A percentile compares a stretch with the other conserved stretches of the same genome.
Evolutionary conservation across 805 yeast genomes (phyloP).

Genomic region (Kurtzmaniella cleridarum): DNA sequence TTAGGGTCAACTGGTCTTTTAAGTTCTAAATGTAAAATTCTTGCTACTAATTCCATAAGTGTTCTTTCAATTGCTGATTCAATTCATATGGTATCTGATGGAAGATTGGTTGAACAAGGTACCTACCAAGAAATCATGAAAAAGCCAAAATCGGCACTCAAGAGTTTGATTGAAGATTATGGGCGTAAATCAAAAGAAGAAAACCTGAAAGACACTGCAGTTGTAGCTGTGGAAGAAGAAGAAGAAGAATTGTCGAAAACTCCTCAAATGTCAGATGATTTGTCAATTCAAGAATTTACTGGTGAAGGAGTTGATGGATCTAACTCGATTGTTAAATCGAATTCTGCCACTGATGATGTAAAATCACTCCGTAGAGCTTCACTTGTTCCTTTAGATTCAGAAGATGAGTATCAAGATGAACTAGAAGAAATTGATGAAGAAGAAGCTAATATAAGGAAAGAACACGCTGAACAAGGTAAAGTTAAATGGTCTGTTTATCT

Average conservation of each 20-base stretch:
- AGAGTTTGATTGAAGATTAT: constrained; percentile 54
- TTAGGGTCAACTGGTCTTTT: constrained; percentile 77
- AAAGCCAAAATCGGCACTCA: constrained; percentile 43
- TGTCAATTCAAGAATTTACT: constrained; percentile 23
- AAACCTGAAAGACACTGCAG: not conserved
- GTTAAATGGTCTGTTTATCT: constrained; percentile 83
- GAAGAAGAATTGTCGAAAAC: constrained; percentile 8
- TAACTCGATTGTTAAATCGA: constrained; percentile 24
- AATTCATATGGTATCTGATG: constrained; percentile 64
- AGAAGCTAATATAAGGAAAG: constrained; percentile 47
- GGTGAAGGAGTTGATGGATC: constrained; percentile 18
- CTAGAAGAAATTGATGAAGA: constrained; percentile 33
- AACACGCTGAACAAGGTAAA: constrained; percentile 87
- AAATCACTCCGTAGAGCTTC: constrained; percentile 55
- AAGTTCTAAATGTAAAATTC: constrained; percentile 63
- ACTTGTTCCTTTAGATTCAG: constrained; percentile 43
- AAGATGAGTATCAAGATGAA: constrained; percentile 14
- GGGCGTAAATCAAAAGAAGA: constrained; percentile 41
- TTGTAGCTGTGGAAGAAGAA: constrained; percentile 17
- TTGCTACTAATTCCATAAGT: constrained; percentile 83
- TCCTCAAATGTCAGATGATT: constrained; percentile 10
- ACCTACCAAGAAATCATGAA: constrained; percentile 48
- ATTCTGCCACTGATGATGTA: constrained; percentile 21
- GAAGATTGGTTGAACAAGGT: constrained; percentile 64
- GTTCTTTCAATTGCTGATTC: constrained; percentile 72